A percentile compares a stretch with the other conserved stretches of the same genome.
Evolutionary conservation across 1,284 basidiomycete species (phyloP).

Genomic region (Fomes fomentarius): DNA sequence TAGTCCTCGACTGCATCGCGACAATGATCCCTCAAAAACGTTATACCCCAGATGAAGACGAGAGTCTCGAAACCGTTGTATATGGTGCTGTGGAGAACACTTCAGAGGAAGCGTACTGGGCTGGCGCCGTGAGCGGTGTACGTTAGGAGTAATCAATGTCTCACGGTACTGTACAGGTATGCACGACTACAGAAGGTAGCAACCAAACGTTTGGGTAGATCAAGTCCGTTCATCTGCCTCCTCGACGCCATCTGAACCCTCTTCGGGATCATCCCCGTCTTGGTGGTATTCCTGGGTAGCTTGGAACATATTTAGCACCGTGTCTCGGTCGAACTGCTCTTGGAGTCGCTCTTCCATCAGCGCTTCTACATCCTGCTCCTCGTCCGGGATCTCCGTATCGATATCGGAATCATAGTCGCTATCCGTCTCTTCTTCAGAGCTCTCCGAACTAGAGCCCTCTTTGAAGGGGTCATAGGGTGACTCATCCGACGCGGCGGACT

Average conservation of each 20-base stretch:
- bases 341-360: background rate
- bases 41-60: constrained; percentile 21
- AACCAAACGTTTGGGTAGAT: background rate
- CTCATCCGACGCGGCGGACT: background rate
- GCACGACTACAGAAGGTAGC: background rate
- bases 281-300: background rate
- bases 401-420: constrained; percentile 4
- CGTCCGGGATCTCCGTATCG: constrained; percentile 2
- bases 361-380: background rate
- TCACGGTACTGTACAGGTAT: background rate
- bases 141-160: background rate
- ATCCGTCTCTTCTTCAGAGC: background rate
- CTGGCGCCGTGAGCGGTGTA: background rate
- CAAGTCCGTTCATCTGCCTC: background rate
- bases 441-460: background rate
- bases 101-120: constrained; percentile 48
- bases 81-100: constrained; percentile 43
- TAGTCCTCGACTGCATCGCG: constrained; percentile 54
- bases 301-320: constrained; percentile 5
- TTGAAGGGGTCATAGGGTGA: background rate
- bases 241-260: background rate
- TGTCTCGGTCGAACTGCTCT: constrained; percentile 4
- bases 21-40: constrained; percentile 17
- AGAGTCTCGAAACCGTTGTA: constrained; percentile 41
- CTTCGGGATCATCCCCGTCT: too few species aligned